Conservation (phyloP, 805 yeast genomes). For the Cyberlindnera petersonii region DNA sequence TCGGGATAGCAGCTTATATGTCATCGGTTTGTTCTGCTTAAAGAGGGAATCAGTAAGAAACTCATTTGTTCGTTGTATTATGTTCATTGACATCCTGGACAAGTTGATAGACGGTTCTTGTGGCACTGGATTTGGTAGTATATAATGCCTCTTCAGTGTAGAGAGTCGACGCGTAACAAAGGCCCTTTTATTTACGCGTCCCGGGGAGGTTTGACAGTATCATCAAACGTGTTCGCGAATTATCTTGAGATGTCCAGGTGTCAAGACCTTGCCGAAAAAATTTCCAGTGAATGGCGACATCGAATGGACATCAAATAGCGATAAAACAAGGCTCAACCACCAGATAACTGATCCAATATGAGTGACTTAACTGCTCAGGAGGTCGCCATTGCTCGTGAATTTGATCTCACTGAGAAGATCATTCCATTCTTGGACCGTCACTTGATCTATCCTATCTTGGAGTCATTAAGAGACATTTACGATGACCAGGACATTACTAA, state of each 20-base stretch:
- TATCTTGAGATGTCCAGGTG: slow-evolving; percentile 3
- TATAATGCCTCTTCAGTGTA: not conserved
- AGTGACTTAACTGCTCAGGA: slow-evolving; percentile 30
- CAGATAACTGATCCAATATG: slow-evolving; percentile 27
- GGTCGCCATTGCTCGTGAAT: slow-evolving; percentile 41
- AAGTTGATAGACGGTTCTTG: too few relatives aligned
- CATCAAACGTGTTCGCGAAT: slow-evolving; percentile 3
- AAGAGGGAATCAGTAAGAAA: slow-evolving; percentile 10
- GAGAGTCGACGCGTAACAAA: too few relatives aligned
- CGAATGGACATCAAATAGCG: not conserved
- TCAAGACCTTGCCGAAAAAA: not conserved
- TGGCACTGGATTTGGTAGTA: not conserved
- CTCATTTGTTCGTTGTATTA: slow-evolving; percentile 5
- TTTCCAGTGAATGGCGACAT: slow-evolving; percentile 2
- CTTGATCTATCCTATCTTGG: slow-evolving; percentile 49
- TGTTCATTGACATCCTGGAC: slow-evolving; percentile 1
- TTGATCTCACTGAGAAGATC: slow-evolving; percentile 52
- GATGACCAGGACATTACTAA: slow-evolving; percentile 42
- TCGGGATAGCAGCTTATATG: slow-evolving; percentile 41
- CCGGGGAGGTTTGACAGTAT: not conserved
- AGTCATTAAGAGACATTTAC: slow-evolving; percentile 43
- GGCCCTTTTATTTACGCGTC: too few relatives aligned
- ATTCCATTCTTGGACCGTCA: slow-evolving; percentile 61
- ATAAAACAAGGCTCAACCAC: not conserved
- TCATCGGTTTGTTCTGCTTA: slow-evolving; percentile 26